Evolutionary conservation across 2,329 filamentous ascomycete species (phyloP).

Genomic region (Xylaria polymorpha): DNA sequence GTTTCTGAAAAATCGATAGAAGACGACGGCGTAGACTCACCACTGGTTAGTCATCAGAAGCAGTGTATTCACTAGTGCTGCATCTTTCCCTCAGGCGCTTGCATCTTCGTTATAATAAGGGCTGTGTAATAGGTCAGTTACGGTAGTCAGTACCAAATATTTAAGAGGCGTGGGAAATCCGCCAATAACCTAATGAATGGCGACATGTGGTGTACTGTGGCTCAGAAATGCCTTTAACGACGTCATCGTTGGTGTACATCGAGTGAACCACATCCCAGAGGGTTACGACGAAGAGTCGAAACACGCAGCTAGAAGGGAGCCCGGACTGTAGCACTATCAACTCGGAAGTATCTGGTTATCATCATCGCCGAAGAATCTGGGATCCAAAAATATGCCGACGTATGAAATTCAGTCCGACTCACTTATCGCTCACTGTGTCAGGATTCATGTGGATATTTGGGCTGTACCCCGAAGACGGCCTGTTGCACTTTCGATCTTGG

Average conservation of each 20-base stretch:
- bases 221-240: constrained; percentile 75
- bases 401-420: constrained; percentile 4
- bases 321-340: constrained; percentile 46
- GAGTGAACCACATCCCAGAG: constrained; percentile 50
- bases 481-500: constrained; percentile 76
- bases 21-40: not conserved
- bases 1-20: not conserved
- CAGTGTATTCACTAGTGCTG: not conserved
- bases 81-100: not conserved
- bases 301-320: constrained; percentile 56
- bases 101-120: not conserved
- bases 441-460: constrained; percentile 57
- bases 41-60: not conserved
- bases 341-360: constrained; percentile 82
- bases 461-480: constrained; percentile 76
- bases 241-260: constrained; percentile 58
- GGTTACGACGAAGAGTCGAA: constrained; percentile 62
- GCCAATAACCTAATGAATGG: not conserved
- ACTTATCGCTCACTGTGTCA: constrained; percentile 18
- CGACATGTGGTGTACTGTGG: constrained; percentile 45
- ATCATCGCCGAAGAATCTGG: constrained; percentile 66
- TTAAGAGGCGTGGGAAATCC: not conserved
- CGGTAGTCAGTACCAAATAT: not conserved
- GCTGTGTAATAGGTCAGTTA: not conserved
- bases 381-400: not conserved